A percentile compares a stretch with the other conserved stretches of the same genome.
Evolutionary conservation across 257 asterid species (phyloP).

Genomic region (Cordia subcordata): DNA sequence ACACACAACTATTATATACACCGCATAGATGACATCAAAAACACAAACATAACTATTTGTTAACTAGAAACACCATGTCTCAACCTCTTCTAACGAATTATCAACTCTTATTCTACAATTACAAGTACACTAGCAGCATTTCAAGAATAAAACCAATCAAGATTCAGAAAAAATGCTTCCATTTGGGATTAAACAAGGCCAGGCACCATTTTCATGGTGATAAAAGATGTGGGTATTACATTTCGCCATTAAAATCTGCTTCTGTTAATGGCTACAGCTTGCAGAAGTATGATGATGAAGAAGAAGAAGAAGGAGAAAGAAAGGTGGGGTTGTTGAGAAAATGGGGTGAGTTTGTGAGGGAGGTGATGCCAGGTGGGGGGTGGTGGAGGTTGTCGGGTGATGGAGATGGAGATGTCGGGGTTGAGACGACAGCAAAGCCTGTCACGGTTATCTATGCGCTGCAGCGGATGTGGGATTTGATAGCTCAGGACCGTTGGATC

Average conservation of each 20-base stretch:
- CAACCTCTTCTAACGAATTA: background rate
- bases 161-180: background rate
- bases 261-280: background rate
- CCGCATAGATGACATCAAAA: background rate
- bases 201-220: background rate
- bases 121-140: background rate
- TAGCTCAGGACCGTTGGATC: conserved; percentile 81
- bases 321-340: conserved; percentile 5
- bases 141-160: background rate
- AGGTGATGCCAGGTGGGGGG: conserved; percentile 70
- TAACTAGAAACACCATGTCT: background rate
- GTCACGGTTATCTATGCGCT: conserved; percentile 83
- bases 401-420: conserved; percentile 34
- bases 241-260: background rate
- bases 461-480: conserved; percentile 76
- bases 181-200: background rate
- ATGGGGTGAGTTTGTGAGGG: conserved; percentile 45
- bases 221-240: background rate
- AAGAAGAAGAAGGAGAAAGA: background rate
- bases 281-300: background rate
- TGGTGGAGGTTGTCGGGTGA: conserved; percentile 78
- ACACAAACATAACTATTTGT: background rate
- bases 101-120: background rate
- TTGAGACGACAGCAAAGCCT: conserved; percentile 60
- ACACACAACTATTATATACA: background rate